Percentiles rank a stretch among this genome's conserved stretches.
phyloP scores from a whole-genome alignment of 441 rosid species.

The Aquilaria agallochum region DNA sequence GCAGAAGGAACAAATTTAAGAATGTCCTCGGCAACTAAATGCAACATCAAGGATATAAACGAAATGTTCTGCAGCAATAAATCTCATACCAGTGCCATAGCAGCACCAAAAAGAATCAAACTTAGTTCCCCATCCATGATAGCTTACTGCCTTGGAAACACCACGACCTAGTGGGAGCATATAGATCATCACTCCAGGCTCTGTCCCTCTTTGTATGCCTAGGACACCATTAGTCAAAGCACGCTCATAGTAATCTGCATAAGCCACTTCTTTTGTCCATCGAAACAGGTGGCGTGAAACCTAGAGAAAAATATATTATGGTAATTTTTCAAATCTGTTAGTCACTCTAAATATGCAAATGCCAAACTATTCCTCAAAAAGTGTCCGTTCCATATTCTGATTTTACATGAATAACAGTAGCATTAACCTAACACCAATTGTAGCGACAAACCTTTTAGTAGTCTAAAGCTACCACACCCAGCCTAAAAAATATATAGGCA shows the following conservation, averaged over 20 bases:
- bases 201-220: constrained; percentile 82
- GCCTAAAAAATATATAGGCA: too few species aligned
- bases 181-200: constrained; percentile 94
- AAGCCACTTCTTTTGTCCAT: constrained; percentile 87
- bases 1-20: too few species aligned
- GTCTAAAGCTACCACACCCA: too few species aligned
- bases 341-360: too few species aligned
- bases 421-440: too few species aligned
- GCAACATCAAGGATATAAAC: background rate
- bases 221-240: constrained; percentile 90
- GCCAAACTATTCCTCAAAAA: too few species aligned
- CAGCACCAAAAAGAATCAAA: constrained; percentile 90
- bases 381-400: too few species aligned
- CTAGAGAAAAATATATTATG: constrained; percentile 24
- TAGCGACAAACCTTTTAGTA: too few species aligned
- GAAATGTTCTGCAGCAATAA: background rate
- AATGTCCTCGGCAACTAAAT: constrained; percentile 1
- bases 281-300: constrained; percentile 85
- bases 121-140: constrained; percentile 86
- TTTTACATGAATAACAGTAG: too few species aligned
- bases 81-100: constrained; percentile 79
- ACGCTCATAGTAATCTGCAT: constrained; percentile 94
- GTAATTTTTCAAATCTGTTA: background rate
- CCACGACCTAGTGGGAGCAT: constrained; percentile 87
- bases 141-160: constrained; percentile 63